Conservation (phyloP, 2,329 filamentous ascomycete genomes). For the Incumbomyces delicatus region DNA sequence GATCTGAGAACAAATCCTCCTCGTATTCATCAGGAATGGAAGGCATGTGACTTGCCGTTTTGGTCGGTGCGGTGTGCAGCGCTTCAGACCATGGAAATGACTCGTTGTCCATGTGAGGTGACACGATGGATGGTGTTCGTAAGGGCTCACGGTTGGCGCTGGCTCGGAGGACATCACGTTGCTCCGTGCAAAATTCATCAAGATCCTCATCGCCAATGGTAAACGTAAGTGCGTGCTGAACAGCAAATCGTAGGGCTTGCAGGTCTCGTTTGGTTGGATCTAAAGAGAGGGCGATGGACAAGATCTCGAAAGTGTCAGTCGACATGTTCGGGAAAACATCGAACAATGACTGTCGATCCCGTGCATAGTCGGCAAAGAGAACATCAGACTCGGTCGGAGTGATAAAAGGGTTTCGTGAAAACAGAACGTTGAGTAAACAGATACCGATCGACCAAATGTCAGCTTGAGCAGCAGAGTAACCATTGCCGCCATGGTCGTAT, state of each 20-base stretch:
- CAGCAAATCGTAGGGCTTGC: slow-evolving; percentile 63
- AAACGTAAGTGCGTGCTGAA: slow-evolving; percentile 75
- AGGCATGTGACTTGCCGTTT: slow-evolving; percentile 71
- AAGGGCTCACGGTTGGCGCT: slow-evolving; percentile 86
- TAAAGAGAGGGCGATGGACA: slow-evolving; percentile 80
- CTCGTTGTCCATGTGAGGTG: slow-evolving; percentile 65
- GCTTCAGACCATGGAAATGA: slow-evolving; percentile 95
- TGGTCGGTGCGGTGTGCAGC: slow-evolving; percentile 63
- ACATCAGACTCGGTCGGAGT: slow-evolving; percentile 83
- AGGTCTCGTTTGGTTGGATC: slow-evolving; percentile 85
- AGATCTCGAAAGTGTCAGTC: slow-evolving; percentile 90
- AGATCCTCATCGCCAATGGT: slow-evolving; percentile 84
- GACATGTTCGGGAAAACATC: slow-evolving; percentile 99
- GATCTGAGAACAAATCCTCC: slow-evolving; percentile 78
- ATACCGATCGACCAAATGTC: slow-evolving; percentile 97
- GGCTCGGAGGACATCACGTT: slow-evolving; percentile 66
- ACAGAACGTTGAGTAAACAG: slow-evolving; percentile 90
- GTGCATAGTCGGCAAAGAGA: slow-evolving; percentile 83
- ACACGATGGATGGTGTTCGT: slow-evolving; percentile 89
- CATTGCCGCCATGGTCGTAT: slow-evolving; percentile 76
- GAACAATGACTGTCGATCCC: slow-evolving; percentile 90
- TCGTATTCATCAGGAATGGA: slow-evolving; percentile 71
- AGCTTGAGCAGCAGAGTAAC: slow-evolving; percentile 86
- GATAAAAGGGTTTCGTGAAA: slow-evolving; percentile 92
- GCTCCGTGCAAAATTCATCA: slow-evolving; percentile 74